Base-by-base conservation (phyloP, 2,329 filamentous ascomycete species). In the Scleromitrula shiraiana region DNA sequence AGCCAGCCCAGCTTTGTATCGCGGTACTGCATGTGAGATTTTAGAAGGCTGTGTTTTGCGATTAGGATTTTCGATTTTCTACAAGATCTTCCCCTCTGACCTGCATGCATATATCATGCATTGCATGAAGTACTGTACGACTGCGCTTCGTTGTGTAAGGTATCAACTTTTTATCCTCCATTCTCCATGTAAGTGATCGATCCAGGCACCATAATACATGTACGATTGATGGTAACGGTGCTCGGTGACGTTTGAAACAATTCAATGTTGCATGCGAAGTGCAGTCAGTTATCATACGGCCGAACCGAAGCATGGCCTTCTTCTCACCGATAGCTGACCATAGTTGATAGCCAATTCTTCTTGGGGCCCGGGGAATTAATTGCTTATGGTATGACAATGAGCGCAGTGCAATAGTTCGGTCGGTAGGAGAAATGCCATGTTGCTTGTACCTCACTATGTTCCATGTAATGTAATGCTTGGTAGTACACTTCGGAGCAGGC, bases 271-370 rank as follows among this genome's bases (percentile, higher is more conserved):
- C 29, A 47, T 41, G 37, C 44, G 12, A 47, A 27, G 44, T 47
- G 37, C 37, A 47, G 14, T 19, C n/a, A n/a, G 35, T 22, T 26
- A 41, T 15, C 37, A 47, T 32, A 40, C 26, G n/a, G n/a, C n/a
- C n/a, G n/a, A n/a, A n/a, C n/a, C n/a, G 43, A 30, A 20, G 43
- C 35, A 32, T 40, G 37, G 38, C 45, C 37, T 9, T 12, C 29
- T 47, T 27, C 38, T 47, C 45, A 47, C 45, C 45, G 37, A 42
- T 26, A 26, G 23, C 43, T n/a, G 43, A 32, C 8, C n/a, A n/a
- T n/a, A n/a, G n/a, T n/a, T n/a, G n/a, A n/a, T n/a, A n/a, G n/a
- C n/a, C n/a, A n/a, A n/a, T n/a, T n/a, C n/a, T n/a, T n/a, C n/a
- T n/a, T n/a, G n/a, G n/a, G n/a, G n/a, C n/a, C n/a, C n/a, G n/a